Base-by-base conservation (phyloP, 148 eudicot species). In the Rhododendron henanense region DNA sequence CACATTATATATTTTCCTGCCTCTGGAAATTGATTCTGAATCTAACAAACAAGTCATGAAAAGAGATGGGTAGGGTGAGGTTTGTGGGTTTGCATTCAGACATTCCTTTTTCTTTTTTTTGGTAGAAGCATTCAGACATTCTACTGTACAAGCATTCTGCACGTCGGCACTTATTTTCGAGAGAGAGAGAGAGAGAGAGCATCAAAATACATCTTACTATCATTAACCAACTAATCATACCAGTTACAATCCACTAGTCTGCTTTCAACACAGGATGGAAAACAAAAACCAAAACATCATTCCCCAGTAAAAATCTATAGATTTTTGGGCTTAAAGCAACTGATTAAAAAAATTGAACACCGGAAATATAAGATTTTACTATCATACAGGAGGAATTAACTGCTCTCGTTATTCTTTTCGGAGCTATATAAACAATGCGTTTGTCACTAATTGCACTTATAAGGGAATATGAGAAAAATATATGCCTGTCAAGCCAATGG, bases 311-410 rank as follows among this genome's bases (percentile, higher is more conserved):
- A 11, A 50, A 25, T 15, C 61, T 14, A 2, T 15, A 45, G 14
- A 78, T 23, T 79, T 21, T 79, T 25, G 9, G 61, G 81, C 81
- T 78, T 25, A 48, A n/a, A 28, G 63, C 83, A 50, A 50, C 83
- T 80, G 15, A 31, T 35, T n/a, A 10, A 65, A 15, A 48, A 55
- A 50, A 50, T 25, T 13, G 14, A 51, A 25, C 48, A 57, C 31
- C 35, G 44, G 19, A 55, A 57, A 31, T 55, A 6, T 35, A 23
- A 15, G 18, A 3, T 80, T 11, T 16, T 53, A 53, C 11, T 78
- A 78, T 50, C 83, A 81, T 25, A 19, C 21, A 57, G 28, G 35
- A 15, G 83, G 69, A 35, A 81, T 57, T 35, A 76, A 55, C 81
- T 84, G 69, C 81, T 53, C 48, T 19, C 3, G 51, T 84, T 85